These are phyloP conservation scores for Gaeumannomyces tritici DNA, from an alignment of 2,329 filamentous ascomycete species.

Conservation along the genomic window DNA sequence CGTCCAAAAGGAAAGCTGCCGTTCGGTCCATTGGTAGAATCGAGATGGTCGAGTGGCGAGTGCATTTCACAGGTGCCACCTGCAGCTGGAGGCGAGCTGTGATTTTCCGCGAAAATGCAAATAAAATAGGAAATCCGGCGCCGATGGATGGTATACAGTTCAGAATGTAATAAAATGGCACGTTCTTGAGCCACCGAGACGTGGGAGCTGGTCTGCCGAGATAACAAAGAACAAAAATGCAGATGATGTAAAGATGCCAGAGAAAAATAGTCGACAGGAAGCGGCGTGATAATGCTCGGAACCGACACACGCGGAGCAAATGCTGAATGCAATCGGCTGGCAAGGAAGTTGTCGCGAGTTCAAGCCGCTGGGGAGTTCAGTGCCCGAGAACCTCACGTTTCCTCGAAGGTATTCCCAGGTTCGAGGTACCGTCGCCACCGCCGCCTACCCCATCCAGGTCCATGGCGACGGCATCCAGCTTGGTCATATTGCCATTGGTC, in stretches of 20 bases:
- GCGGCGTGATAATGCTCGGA: neutral
- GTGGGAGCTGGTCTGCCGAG: neutral
- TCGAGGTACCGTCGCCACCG: neutral
- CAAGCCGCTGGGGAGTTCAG: neutral
- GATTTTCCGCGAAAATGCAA: neutral
- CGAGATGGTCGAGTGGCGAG: neutral
- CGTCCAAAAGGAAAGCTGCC: no score
- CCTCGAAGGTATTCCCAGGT: neutral
- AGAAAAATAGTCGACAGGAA: neutral
- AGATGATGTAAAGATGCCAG: neutral
- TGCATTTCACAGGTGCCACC: neutral
- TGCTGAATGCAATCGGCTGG: no score
- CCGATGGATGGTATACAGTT: neutral
- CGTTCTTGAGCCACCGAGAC: neutral
- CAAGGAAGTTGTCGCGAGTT: neutral
- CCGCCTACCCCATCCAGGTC: neutral
- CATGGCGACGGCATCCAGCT: neutral
- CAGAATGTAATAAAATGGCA: neutral
- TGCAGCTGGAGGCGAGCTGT: neutral
- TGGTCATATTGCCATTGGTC: neutral
- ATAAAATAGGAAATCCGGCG: neutral
- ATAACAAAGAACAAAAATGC: neutral
- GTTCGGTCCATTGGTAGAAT: neutral
- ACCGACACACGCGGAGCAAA: neutral
- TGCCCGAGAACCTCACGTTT: neutral